phyloP scores from a whole-genome alignment of 2,329 filamentous ascomycete genomes.

The Neodidymelliopsis sp. region DNA sequence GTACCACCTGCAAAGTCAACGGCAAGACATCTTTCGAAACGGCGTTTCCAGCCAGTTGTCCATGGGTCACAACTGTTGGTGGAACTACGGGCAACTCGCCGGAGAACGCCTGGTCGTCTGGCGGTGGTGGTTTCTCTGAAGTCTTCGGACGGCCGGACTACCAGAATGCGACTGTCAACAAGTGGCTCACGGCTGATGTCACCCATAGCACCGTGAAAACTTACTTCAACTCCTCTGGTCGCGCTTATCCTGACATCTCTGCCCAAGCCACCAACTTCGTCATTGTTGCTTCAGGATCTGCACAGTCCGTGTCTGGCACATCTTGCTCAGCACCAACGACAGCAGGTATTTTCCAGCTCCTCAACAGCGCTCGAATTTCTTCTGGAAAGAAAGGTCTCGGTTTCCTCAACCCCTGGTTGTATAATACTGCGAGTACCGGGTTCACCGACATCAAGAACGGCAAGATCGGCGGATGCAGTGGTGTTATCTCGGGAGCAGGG shows the following conservation, averaged over 20 bases:
- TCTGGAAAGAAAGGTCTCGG: conserved; percentile 58
- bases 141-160: conserved; percentile 43
- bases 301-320: conserved; percentile 26
- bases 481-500: conserved; percentile 26
- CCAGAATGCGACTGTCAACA: conserved; percentile 51
- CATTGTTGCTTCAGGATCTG: conserved; percentile 26
- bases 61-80: conserved; percentile 61
- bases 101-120: conserved; percentile 20
- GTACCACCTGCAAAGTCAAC: conserved; percentile 50
- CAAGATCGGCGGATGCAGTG: conserved; percentile 29
- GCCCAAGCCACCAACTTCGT: conserved; percentile 53
- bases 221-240: conserved; percentile 44
- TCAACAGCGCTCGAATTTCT: conserved; percentile 60
- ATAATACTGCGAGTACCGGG: conserved; percentile 38
- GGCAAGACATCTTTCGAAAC: conserved; percentile 56
- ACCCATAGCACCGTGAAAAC: conserved; percentile 42
- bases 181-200: conserved; percentile 53
- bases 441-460: conserved; percentile 53
- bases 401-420: conserved; percentile 60
- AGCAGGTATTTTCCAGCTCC: conserved; percentile 33
- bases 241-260: conserved; percentile 60
- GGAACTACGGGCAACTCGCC: conserved; percentile 37
- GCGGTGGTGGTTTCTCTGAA: conserved; percentile 28
- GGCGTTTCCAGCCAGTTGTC: conserved; percentile 59
- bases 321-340: conserved; percentile 31